These are phyloP conservation scores for Exophiala mesophila DNA, from an alignment of 2,329 filamentous ascomycete species.

Conservation along the genomic window DNA sequence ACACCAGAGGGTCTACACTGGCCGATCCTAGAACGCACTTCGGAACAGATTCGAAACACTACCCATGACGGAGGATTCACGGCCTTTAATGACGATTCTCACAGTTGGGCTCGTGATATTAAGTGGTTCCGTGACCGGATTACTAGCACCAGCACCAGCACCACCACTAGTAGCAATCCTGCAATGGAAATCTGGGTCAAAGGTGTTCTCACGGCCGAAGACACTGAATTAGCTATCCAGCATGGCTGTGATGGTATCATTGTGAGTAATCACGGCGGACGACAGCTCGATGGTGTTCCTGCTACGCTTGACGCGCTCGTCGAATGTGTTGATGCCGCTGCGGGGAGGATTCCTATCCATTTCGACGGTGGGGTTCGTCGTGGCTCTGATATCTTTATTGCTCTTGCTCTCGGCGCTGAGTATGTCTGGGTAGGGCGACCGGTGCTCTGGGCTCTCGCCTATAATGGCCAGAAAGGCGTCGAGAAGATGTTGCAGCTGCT, in stretches of 20 bases:
- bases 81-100: constrained; percentile 32
- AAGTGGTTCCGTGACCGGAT: constrained; percentile 47
- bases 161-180: no score
- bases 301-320: constrained; percentile 35
- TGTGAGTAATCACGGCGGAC: constrained; percentile 36
- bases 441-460: constrained; percentile 45
- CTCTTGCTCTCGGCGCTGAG: constrained; percentile 47
- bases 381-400: constrained; percentile 55
- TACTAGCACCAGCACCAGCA: no score
- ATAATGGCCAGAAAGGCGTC: constrained; percentile 26
- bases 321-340: constrained; percentile 25
- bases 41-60: constrained; percentile 10
- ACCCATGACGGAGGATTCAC: constrained; percentile 15
- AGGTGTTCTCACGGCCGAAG: constrained; percentile 29
- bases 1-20: constrained; percentile 20
- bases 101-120: constrained; percentile 49
- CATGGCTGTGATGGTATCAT: constrained; percentile 34
- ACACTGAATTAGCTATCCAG: constrained; percentile 32
- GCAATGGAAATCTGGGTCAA: constrained; percentile 25
- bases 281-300: constrained; percentile 35
- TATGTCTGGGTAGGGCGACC: constrained; percentile 47
- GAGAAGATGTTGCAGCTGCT: constrained; percentile 25
- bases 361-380: constrained; percentile 53
- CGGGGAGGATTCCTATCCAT: constrained; percentile 34
- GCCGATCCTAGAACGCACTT: constrained; percentile 25